phyloP scores from a whole-genome alignment of 2,329 filamentous ascomycete genomes.

The Calonectria montana region DNA sequence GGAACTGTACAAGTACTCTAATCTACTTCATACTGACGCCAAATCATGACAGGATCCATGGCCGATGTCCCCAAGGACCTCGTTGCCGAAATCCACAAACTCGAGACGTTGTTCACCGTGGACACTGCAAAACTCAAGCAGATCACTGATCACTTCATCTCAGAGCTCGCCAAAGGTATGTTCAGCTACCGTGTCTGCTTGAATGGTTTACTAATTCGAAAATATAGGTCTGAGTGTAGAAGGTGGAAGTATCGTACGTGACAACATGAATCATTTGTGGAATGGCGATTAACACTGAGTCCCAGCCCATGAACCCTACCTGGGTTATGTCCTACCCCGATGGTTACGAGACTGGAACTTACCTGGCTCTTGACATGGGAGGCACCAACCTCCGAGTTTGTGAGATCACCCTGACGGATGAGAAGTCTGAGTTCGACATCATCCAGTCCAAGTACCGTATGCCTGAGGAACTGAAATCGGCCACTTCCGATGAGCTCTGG shows the following conservation, averaged over 20 bases:
- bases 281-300: conserved; percentile 32
- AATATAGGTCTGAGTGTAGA: conserved; percentile 80
- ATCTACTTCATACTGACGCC: conserved; percentile 25
- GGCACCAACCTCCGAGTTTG: conserved; percentile 96
- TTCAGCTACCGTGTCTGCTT: not conserved
- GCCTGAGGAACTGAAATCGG: conserved; percentile 91
- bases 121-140: conserved; percentile 84
- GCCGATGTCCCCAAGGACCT: conserved; percentile 90
- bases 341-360: conserved; percentile 88
- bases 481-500: conserved; percentile 87
- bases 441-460: conserved; percentile 97
- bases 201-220: conserved; percentile 24
- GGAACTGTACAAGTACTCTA: not conserved
- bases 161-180: conserved; percentile 85
- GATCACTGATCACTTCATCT: conserved; percentile 89
- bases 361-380: conserved; percentile 92
- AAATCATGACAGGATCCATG: conserved; percentile 77
- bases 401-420: conserved; percentile 87
- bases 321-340: conserved; percentile 94
- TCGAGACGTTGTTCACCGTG: conserved; percentile 88
- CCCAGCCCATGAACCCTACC: conserved; percentile 94
- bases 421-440: conserved; percentile 92
- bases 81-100: conserved; percentile 79
- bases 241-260: conserved; percentile 90
- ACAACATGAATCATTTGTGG: not conserved